phyloP scores from a whole-genome alignment of 768 basidiomycete species.

The Lactarius sanguifluus region DNA sequence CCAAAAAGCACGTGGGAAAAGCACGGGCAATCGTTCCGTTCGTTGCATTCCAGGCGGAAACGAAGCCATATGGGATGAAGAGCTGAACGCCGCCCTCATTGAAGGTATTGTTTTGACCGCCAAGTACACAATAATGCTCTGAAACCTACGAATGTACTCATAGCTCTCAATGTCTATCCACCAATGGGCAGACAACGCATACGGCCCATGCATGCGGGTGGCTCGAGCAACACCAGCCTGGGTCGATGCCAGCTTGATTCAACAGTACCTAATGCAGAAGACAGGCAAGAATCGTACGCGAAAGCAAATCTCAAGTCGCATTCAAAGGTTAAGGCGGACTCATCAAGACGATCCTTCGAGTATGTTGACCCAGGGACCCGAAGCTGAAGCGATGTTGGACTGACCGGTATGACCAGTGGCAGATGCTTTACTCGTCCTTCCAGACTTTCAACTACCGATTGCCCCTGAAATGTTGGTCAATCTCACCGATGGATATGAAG shows the following conservation, averaged over 20 bases:
- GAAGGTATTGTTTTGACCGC: constrained; percentile 26
- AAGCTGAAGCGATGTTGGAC: background rate
- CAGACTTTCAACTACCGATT: constrained; percentile 9
- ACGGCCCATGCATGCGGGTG: constrained; percentile 17
- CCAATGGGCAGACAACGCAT: constrained; percentile 30
- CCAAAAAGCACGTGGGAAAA: constrained; percentile 20
- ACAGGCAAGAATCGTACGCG: constrained; percentile 41
- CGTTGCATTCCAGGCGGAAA: constrained; percentile 29
- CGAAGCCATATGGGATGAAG: constrained; percentile 30
- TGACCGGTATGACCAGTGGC: constrained; percentile 16
- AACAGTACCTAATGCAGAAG: constrained; percentile 41
- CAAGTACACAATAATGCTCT: constrained; percentile 6
- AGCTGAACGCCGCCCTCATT: constrained; percentile 27
- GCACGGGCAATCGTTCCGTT: constrained; percentile 28
- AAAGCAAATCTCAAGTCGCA: constrained; percentile 43
- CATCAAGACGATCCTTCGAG: constrained; percentile 37
- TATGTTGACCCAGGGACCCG: constrained; percentile 33
- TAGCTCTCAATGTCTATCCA: constrained; percentile 29
- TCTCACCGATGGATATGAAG: constrained; percentile 4
- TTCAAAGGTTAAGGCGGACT: constrained; percentile 40
- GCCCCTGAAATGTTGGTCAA: constrained; percentile 16
- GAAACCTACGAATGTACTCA: background rate
- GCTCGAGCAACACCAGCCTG: constrained; percentile 26
- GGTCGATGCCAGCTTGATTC: constrained; percentile 44
- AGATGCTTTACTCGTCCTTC: constrained; percentile 17